These are phyloP conservation scores for Ceratocystiopsis brevicomis DNA, from an alignment of 2,329 filamentous ascomycete genomes.

Conservation along the genomic window DNA sequence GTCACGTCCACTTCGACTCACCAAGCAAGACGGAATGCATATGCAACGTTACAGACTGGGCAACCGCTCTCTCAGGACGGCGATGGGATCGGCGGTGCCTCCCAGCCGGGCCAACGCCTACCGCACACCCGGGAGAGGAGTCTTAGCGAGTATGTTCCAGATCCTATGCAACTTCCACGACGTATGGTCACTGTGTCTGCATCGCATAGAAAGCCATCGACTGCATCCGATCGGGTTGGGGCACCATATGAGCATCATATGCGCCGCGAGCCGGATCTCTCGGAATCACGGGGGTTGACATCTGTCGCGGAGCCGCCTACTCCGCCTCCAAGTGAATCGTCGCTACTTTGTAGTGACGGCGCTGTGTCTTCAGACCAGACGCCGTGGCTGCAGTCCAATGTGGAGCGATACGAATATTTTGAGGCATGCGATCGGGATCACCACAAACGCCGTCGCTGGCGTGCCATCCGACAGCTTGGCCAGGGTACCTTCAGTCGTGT, in stretches of 20 bases:
- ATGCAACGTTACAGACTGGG: conserved; percentile 25
- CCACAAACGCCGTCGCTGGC: conserved; percentile 56
- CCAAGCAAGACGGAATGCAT: conserved; percentile 38
- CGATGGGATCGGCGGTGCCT: no score
- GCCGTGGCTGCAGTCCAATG: conserved; percentile 16
- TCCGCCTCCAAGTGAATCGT: conserved; percentile 63
- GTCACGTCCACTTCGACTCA: conserved; percentile 30
- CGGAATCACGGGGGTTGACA: conserved; percentile 56
- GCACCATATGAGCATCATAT: conserved; percentile 19
- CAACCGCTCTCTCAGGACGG: no score
- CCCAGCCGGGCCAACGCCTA: conserved; percentile 12
- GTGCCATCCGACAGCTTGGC: conserved; percentile 61
- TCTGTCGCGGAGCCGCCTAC: conserved; percentile 50
- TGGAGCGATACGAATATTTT: conserved; percentile 40
- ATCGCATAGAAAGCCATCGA: conserved; percentile 28
- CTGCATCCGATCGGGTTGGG: conserved; percentile 7
- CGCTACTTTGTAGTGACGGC: conserved; percentile 23
- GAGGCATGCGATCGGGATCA: conserved; percentile 48
- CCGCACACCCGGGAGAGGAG: conserved; percentile 57
- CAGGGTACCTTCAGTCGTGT: conserved; percentile 94
- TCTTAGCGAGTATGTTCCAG: conserved; percentile 72
- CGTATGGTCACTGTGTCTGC: conserved; percentile 58
- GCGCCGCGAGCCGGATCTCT: conserved; percentile 64
- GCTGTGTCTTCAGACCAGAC: conserved; percentile 23
- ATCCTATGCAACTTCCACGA: conserved; percentile 46